These are phyloP conservation scores for Gamsiella multidivaricata DNA, from an alignment of 192 early-diverging fungal genomes.

Conservation along the genomic window DNA sequence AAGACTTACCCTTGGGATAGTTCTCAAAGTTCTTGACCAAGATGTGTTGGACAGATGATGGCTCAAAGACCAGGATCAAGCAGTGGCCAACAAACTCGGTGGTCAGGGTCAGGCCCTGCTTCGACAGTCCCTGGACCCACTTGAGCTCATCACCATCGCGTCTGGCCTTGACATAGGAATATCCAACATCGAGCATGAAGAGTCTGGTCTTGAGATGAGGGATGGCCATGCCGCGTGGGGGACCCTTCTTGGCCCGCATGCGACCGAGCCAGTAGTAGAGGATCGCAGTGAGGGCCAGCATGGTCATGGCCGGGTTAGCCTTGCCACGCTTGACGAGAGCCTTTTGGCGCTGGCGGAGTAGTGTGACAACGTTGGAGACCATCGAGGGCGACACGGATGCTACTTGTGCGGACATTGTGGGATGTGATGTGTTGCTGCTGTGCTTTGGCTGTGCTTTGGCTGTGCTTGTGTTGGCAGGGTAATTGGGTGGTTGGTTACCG, in stretches of 20 bases:
- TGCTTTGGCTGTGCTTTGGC: too few relatives aligned
- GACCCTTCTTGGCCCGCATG: constrained; percentile 40
- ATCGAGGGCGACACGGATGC: constrained; percentile 25
- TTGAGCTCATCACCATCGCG: constrained; percentile 44
- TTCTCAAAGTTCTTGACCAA: constrained; percentile 56
- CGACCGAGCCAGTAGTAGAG: constrained; percentile 52
- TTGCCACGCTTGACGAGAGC: constrained; percentile 46
- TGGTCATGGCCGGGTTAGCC: constrained; percentile 50
- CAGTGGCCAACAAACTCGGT: constrained; percentile 48
- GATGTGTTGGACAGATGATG: constrained; percentile 52
- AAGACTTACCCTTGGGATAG: constrained; percentile 50
- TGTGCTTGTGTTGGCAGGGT: too few relatives aligned
- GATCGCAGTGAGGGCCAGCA: constrained; percentile 49
- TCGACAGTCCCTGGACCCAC: constrained; percentile 43
- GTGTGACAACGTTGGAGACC: constrained; percentile 33
- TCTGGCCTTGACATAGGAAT: constrained; percentile 36
- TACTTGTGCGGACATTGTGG: constrained; percentile 27
- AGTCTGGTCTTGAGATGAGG: constrained; percentile 39
- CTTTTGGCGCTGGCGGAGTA: constrained; percentile 49
- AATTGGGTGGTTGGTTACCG: too few relatives aligned
- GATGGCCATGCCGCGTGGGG: constrained; percentile 50
- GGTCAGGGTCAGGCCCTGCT: constrained; percentile 43
- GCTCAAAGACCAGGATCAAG: constrained; percentile 46
- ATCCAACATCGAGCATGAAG: constrained; percentile 46
- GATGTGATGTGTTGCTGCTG: too few relatives aligned